phyloP scores from a whole-genome alignment of 345 rosid species.

The Arabis hirsuta region DNA sequence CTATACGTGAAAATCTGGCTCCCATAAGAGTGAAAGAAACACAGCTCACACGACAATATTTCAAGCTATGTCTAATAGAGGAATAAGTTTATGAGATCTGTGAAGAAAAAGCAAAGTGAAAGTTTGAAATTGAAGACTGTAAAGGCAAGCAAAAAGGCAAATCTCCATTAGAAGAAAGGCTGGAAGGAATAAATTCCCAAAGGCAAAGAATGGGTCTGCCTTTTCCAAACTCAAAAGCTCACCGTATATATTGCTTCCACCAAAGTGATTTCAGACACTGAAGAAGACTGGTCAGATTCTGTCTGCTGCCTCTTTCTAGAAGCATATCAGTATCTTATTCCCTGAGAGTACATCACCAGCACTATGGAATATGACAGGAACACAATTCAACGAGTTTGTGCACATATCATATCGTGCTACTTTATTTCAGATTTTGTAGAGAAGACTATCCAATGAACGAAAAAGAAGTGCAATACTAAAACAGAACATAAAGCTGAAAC shows the following conservation, averaged over 20 bases:
- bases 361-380: slow-evolving; percentile 27
- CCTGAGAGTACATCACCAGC: slow-evolving; percentile 33
- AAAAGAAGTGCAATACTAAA: not conserved
- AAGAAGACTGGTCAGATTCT: slow-evolving; percentile 35
- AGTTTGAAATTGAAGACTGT: slow-evolving; percentile 22
- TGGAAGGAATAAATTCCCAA: slow-evolving; percentile 36
- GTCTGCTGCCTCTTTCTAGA: slow-evolving; percentile 34
- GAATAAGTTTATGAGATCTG: slow-evolving; percentile 18
- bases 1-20: slow-evolving; percentile 48
- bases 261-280: slow-evolving; percentile 30
- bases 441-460: not conserved
- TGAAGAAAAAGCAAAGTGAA: not conserved
- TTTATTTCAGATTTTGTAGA: too few species aligned
- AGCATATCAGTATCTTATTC: slow-evolving; percentile 43
- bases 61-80: slow-evolving; percentile 1
- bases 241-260: slow-evolving; percentile 23
- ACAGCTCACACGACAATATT: slow-evolving; percentile 4
- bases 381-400: not conserved
- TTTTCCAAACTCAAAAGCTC: slow-evolving; percentile 35
- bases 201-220: slow-evolving; percentile 26
- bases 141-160: slow-evolving; percentile 24
- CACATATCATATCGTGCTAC: too few species aligned
- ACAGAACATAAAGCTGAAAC: slow-evolving; percentile 11
- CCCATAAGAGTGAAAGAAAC: slow-evolving; percentile 45
- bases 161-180: slow-evolving; percentile 31